Percentiles rank a stretch among this genome's conserved stretches.
Evolutionary conservation across 257 asterid genomes (phyloP).

Genomic region (Gentiana straminea): DNA sequence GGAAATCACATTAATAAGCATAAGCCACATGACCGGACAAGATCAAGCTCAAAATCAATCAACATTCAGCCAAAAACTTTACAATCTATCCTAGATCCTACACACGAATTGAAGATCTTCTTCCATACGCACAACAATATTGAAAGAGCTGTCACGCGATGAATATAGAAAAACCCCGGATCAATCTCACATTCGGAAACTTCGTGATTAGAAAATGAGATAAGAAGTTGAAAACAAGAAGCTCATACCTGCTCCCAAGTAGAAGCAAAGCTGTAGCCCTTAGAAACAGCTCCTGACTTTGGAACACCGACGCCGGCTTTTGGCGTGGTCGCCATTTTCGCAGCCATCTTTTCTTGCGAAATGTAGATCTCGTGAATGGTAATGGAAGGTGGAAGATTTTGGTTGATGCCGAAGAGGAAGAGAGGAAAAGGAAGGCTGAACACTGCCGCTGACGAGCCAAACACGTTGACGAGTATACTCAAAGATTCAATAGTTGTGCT

Average conservation of each 20-base stretch:
- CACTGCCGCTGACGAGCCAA: too few relatives aligned
- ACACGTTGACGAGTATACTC: too few relatives aligned
- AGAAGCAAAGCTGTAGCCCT: slow-evolving; percentile 92
- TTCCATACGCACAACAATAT: too few relatives aligned
- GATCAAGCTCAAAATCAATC: too few relatives aligned
- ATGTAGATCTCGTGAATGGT: background rate
- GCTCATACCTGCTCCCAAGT: slow-evolving; percentile 80
- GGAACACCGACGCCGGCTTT: slow-evolving; percentile 41
- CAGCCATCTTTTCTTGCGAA: slow-evolving; percentile 26
- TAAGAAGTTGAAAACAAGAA: background rate
- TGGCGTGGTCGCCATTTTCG: slow-evolving; percentile 16
- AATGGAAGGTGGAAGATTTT: background rate
- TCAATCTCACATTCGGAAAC: background rate
- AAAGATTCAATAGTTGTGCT: too few relatives aligned
- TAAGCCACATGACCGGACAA: too few relatives aligned
- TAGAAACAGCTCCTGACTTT: slow-evolving; percentile 77
- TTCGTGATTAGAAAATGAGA: background rate
- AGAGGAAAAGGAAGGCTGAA: background rate
- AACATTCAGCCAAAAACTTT: too few relatives aligned
- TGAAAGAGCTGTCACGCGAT: background rate
- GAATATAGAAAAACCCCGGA: background rate
- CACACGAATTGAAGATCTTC: too few relatives aligned
- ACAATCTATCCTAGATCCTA: too few relatives aligned
- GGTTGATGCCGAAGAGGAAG: background rate
- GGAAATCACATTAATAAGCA: too few relatives aligned